Evolutionary conservation across 2,329 filamentous ascomycete species (phyloP), one percentile per base, ranked within the genome.

Genomic region (Exophiala viscosa): DNA sequence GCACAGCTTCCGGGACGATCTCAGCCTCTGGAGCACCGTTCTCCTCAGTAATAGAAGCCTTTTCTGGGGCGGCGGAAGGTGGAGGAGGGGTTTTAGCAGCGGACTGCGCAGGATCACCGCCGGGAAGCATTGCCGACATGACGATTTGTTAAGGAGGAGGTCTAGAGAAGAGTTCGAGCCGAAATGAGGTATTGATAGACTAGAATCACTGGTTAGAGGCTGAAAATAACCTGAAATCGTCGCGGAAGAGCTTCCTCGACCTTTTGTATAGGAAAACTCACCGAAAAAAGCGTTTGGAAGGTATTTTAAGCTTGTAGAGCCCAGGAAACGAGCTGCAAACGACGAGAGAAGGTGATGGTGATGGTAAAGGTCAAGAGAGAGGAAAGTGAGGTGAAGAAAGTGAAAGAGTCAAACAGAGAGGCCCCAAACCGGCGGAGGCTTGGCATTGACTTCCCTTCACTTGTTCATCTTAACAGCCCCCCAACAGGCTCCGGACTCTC

Each of bases 401-500:
- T 42, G 9, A n/a, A 23, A 42, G 20, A 11, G 10, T 28, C 20
- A 42, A 48, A 33, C 46, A 28, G 36, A 40, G 39, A 36, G 46
- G 46, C 35, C 23, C 23, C 28, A 32, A 32, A 28, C 23, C 17
- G 46, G 18, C 20, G 45, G 13, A 40, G 17, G 36, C 46, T 48
- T 48, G 46, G 46, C 46, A 31, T 41, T 48, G 35, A 36, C 11
- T 36, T 15, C n/a, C 36, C 35, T n/a, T 40, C 46, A 33, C 17
- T 48, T 41, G 14, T 32, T 42, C 15, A 20, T n/a, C 17, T 34
- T 23, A 32, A 15, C 15, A 48, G 23, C 14, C 18, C 35, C n/a
- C 5, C 2, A 5, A 34, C 15, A 33, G 18, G 38, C 35, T 15
- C 35, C 41, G 46, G 17, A 17, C 41, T 34, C 15, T 5, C 10